Percentiles rank a stretch among this genome's conserved stretches.
Evolutionary conservation across 1,284 basidiomycete species (phyloP).

Genomic region (Hymenochaete sp.): DNA sequence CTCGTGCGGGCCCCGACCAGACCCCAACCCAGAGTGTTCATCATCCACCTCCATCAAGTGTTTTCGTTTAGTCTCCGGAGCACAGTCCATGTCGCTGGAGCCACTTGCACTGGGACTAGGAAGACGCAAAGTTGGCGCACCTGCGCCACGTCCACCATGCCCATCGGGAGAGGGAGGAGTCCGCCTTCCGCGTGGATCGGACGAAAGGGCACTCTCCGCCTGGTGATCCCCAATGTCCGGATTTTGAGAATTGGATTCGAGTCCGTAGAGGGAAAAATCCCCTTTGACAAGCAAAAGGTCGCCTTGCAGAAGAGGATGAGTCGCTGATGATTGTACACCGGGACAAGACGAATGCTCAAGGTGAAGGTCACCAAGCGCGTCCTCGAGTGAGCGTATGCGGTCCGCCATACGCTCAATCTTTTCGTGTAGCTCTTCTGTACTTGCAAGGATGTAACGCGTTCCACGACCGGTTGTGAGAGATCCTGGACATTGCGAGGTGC

Average conservation of each 20-base stretch:
- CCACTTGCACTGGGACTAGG: too few relatives aligned
- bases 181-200: too few relatives aligned
- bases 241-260: too few relatives aligned
- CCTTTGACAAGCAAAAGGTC: slow-evolving; percentile 22
- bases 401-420: slow-evolving; percentile 19
- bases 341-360: slow-evolving; percentile 5
- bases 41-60: too few relatives aligned
- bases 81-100: too few relatives aligned
- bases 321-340: background rate
- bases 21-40: too few relatives aligned
- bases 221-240: too few relatives aligned
- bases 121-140: too few relatives aligned
- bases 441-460: slow-evolving; percentile 19
- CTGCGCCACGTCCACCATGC: too few relatives aligned
- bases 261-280: slow-evolving; percentile 12
- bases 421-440: slow-evolving; percentile 21
- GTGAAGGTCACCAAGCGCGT: slow-evolving; percentile 5
- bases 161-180: too few relatives aligned
- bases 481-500: background rate
- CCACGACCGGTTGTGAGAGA: slow-evolving; percentile 3
- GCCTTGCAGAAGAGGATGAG: slow-evolving; percentile 21
- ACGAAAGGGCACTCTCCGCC: too few relatives aligned
- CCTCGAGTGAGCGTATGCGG: slow-evolving; percentile 12
- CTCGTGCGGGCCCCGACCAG: too few relatives aligned
- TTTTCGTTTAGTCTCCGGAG: background rate